Conservation (phyloP, 2,329 filamentous ascomycete genomes). For the Botrytis medusae region DNA sequence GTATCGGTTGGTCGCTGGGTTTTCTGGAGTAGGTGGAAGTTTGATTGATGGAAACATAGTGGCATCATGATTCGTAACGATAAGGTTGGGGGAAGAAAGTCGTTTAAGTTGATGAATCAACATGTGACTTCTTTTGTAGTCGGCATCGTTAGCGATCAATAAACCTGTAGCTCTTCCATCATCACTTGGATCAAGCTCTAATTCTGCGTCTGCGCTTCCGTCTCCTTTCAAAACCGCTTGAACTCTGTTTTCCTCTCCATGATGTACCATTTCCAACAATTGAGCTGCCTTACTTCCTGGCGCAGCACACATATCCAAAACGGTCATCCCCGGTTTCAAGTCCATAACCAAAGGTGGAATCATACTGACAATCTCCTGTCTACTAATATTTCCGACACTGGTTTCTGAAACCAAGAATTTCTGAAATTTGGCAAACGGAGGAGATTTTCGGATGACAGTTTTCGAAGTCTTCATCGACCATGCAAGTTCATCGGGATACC, state of each 20-base stretch:
- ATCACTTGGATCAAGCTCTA: conserved; percentile 64
- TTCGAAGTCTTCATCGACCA: conserved; percentile 99
- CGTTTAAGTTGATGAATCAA: conserved; percentile 97
- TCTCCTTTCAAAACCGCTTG: conserved; percentile 60
- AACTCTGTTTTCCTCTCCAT: conserved; percentile 85
- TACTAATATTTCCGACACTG: conserved; percentile 93
- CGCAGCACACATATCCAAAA: conserved; percentile 93
- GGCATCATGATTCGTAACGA: conserved; percentile 97
- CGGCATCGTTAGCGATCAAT: conserved; percentile 91
- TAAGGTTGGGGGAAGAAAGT: conserved; percentile 90
- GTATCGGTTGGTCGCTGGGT: conserved; percentile 62
- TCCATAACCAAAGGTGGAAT: conserved; percentile 95
- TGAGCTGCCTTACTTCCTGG: conserved; percentile 97
- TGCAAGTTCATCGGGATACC: conserved; percentile 93
- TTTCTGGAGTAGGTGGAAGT: conserved; percentile 62
- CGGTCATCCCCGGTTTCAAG: conserved; percentile 84
- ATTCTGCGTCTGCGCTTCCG: conserved; percentile 41
- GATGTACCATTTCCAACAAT: conserved; percentile 89
- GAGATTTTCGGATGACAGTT: conserved; percentile 89
- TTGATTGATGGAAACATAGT: conserved; percentile 92
- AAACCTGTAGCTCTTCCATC: conserved; percentile 87
- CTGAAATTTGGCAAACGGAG: conserved; percentile 92
- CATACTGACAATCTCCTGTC: conserved; percentile 98
- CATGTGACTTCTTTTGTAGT: conserved; percentile 97
- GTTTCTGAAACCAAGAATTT: conserved; percentile 98